Conservation (phyloP, 176 grass and related monocot genomes). For the Luzula sylvatica region DNA sequence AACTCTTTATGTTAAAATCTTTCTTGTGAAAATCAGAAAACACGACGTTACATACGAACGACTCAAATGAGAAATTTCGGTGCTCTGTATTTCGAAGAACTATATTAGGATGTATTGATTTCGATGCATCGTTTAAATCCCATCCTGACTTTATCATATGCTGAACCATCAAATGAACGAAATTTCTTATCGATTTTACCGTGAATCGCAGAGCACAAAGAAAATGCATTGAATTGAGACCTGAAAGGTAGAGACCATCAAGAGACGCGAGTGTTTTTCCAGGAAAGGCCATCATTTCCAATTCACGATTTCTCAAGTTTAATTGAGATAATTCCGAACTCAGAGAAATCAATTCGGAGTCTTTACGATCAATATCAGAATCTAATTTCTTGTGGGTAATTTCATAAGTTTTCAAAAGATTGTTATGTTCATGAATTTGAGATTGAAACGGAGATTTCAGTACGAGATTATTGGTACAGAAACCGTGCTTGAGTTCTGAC, state of each 20-base stretch:
- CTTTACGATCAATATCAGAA: slow-evolving; percentile 41
- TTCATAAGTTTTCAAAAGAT: slow-evolving; percentile 54
- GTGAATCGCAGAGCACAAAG: slow-evolving; percentile 41
- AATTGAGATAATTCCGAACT: slow-evolving; percentile 19
- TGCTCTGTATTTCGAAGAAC: slow-evolving; percentile 16
- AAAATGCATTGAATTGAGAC: slow-evolving; percentile 68
- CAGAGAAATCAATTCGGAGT: slow-evolving; percentile 30
- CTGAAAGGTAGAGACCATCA: slow-evolving; percentile 58
- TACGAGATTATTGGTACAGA: slow-evolving; percentile 8
- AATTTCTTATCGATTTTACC: slow-evolving; percentile 35
- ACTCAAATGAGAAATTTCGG: slow-evolving; percentile 45
- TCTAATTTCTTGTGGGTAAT: slow-evolving; percentile 55
- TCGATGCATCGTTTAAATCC: slow-evolving; percentile 37
- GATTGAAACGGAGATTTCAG: slow-evolving; percentile 6
- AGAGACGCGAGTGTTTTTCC: slow-evolving; percentile 36
- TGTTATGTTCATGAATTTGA: slow-evolving; percentile 28
- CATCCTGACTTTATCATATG: slow-evolving; percentile 56
- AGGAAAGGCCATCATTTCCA: slow-evolving; percentile 38
- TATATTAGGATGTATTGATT: slow-evolving; percentile 38
- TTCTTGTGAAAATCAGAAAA: slow-evolving; percentile 47
- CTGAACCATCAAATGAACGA: slow-evolving; percentile 33
- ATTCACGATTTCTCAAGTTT: background rate
- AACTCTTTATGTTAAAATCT: slow-evolving; percentile 26
- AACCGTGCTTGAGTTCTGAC: slow-evolving; percentile 51
- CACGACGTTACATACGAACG: slow-evolving; percentile 56